Conservation (phyloP, 352 stramenopile species). For the Phytophthora pluvialis region DNA sequence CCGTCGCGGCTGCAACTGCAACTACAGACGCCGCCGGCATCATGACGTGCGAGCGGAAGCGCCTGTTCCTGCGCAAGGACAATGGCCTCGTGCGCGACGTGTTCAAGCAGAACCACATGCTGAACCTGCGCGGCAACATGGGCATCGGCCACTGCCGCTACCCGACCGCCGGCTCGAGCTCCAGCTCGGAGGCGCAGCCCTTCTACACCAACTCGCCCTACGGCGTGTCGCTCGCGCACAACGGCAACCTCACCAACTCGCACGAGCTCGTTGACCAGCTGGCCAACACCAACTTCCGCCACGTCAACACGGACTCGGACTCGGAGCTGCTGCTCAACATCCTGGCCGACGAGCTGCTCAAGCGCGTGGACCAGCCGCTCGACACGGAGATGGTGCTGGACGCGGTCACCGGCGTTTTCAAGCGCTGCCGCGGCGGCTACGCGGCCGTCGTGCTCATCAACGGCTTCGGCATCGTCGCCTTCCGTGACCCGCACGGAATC, state of each 20-base stretch:
- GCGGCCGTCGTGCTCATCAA: constrained; percentile 98
- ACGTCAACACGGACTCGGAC: constrained; percentile 99
- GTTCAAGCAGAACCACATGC: constrained; percentile 99
- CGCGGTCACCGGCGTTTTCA: constrained; percentile 93
- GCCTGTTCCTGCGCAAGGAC: constrained; percentile 97
- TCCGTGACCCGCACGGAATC: constrained; percentile 98
- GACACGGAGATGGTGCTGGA: constrained; percentile 90
- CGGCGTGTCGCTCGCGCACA: constrained; percentile 97
- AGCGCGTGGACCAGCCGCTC: constrained; percentile 71
- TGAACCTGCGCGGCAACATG: constrained; percentile 94
- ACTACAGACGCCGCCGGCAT: constrained; percentile 93
- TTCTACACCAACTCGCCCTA: constrained; percentile 99
- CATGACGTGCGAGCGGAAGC: constrained; percentile 94
- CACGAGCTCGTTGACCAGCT: constrained; percentile 94
- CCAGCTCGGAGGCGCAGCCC: constrained; percentile 94
- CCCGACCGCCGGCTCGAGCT: constrained; percentile 95
- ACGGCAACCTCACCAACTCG: constrained; percentile 99
- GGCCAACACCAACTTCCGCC: constrained; percentile 91
- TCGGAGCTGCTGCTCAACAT: constrained; percentile 99
- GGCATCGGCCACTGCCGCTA: constrained; percentile 99
- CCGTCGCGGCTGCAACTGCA: no score
- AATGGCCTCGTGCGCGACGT: constrained; percentile 99
- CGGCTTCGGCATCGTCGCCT: constrained; percentile 97
- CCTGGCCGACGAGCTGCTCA: constrained; percentile 96
- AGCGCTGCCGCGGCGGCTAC: constrained; percentile 96